Evolutionary conservation across 139 green algal genomes (phyloP).

Genomic region (Micractinium conductrix): DNA sequence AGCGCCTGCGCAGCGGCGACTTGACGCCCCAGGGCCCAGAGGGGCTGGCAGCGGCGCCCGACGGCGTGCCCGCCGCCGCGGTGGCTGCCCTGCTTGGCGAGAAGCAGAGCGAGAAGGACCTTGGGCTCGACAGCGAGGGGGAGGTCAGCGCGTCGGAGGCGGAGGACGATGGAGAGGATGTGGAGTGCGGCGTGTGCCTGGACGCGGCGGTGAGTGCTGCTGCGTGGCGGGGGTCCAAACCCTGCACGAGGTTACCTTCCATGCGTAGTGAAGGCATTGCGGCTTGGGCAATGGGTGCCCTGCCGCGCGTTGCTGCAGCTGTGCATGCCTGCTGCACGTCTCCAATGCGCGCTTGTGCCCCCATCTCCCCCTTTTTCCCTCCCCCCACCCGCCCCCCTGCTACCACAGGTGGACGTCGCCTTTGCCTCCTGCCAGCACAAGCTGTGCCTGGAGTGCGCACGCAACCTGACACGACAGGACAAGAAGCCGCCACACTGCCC

Average conservation of each 20-base stretch:
- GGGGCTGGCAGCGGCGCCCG: not conserved
- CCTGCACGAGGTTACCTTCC: too few relatives aligned
- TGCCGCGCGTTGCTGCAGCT: not conserved
- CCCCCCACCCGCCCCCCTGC: too few relatives aligned
- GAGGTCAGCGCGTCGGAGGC: not conserved
- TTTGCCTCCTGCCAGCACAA: conserved; percentile 57
- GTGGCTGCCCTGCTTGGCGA: not conserved
- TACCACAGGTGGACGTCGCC: conserved; percentile 51
- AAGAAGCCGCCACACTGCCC: conserved; percentile 70
- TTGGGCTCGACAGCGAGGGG: conserved; percentile 15
- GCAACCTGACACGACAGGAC: conserved; percentile 53
- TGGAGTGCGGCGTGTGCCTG: conserved; percentile 67
- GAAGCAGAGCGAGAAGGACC: conserved; percentile 31
- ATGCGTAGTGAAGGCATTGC: too few relatives aligned
- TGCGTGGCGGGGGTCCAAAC: too few relatives aligned
- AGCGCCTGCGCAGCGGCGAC: conserved; percentile 22
- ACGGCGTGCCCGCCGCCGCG: not conserved
- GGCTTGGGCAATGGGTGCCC: too few relatives aligned
- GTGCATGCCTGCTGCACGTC: not conserved
- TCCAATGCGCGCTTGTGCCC: not conserved
- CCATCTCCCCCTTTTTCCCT: not conserved
- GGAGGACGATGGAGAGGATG: conserved; percentile 5
- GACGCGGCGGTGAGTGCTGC: conserved; percentile 43
- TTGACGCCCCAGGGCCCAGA: not conserved
- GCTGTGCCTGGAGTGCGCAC: conserved; percentile 59